Conservation (phyloP, 495 filamentous ascomycete genomes). For the Tetracladium marchalianum region DNA sequence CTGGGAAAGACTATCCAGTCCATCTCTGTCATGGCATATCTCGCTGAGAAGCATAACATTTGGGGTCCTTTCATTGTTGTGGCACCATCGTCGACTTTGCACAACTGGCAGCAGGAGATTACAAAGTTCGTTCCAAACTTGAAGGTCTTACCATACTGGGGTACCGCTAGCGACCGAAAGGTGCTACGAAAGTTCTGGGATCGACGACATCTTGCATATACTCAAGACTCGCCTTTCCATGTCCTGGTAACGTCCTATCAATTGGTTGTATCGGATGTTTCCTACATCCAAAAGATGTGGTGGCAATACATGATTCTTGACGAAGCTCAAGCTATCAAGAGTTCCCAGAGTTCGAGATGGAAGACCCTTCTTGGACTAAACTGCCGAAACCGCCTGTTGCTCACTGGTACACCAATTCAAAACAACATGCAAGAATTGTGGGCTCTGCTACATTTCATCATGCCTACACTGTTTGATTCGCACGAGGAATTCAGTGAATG, state of each 20-base stretch:
- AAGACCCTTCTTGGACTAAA: slow-evolving; percentile 90
- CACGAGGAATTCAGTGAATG: slow-evolving; percentile 99
- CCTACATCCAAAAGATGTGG: slow-evolving; percentile 96
- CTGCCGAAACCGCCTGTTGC: slow-evolving; percentile 86
- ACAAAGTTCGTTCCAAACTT: slow-evolving; percentile 84
- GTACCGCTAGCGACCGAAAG: slow-evolving; percentile 87
- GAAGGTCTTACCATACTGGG: slow-evolving; percentile 96
- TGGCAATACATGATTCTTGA: slow-evolving; percentile 99
- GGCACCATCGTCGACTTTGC: slow-evolving; percentile 88
- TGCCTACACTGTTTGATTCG: slow-evolving; percentile 96
- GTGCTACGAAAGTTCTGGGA: slow-evolving; percentile 98
- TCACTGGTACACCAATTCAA: slow-evolving; percentile 96
- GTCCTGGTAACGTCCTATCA: slow-evolving; percentile 96
- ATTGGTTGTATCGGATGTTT: slow-evolving; percentile 86
- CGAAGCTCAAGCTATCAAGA: slow-evolving; percentile 98
- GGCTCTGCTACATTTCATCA: slow-evolving; percentile 97
- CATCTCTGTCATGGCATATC: slow-evolving; percentile 98
- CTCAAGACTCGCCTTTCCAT: slow-evolving; percentile 85
- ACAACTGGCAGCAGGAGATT: slow-evolving; percentile 99
- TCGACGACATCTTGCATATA: slow-evolving; percentile 92
- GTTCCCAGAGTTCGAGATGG: slow-evolving; percentile 91
- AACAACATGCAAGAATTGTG: slow-evolving; percentile 99
- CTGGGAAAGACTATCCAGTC: slow-evolving; percentile 98
- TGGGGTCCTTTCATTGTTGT: slow-evolving; percentile 98
- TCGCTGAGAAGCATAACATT: slow-evolving; percentile 93